These are phyloP conservation scores for Naumovozyma baii DNA, from an alignment of 805 yeast genomes.

Conservation along the genomic window DNA sequence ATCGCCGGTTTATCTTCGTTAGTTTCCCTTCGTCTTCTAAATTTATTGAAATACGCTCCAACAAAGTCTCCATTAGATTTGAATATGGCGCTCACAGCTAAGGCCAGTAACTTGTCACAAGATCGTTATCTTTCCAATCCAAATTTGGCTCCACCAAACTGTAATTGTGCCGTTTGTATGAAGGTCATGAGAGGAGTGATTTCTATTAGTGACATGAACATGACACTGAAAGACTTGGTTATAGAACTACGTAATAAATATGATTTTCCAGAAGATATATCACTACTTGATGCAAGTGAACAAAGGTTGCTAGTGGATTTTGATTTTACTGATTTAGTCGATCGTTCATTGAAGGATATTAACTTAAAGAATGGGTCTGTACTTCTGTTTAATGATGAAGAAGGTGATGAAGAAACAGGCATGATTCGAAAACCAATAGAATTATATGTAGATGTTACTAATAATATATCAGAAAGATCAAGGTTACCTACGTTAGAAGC, in stretches of 20 bases:
- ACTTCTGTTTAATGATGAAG: conserved; percentile 61
- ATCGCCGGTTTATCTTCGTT: conserved; percentile 83
- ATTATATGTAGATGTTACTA: conserved; percentile 37
- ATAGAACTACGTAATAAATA: conserved; percentile 40
- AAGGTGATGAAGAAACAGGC: conserved; percentile 42
- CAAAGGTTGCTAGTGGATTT: conserved; percentile 65
- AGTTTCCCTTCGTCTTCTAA: conserved; percentile 51
- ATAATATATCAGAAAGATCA: conserved; percentile 8
- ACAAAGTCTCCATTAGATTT: conserved; percentile 30
- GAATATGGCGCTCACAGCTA: conserved; percentile 42
- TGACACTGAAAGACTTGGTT: conserved; percentile 45
- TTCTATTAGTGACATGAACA: conserved; percentile 23
- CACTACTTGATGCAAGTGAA: conserved; percentile 26
- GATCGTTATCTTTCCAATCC: conserved; percentile 59
- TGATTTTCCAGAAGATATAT: conserved; percentile 36
- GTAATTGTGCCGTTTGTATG: conserved; percentile 60
- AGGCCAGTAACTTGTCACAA: conserved; percentile 35
- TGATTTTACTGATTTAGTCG: conserved; percentile 76
- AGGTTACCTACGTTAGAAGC: conserved; percentile 30
- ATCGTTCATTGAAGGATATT: conserved; percentile 38
- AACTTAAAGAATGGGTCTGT: conserved; percentile 54
- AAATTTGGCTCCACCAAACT: conserved; percentile 49
- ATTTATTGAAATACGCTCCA: conserved; percentile 26
- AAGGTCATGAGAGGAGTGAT: conserved; percentile 43
- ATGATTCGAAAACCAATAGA: conserved; percentile 46